phyloP scores from a whole-genome alignment of 2,329 filamentous ascomycete genomes.

The Raffaelea deltoideospora region DNA sequence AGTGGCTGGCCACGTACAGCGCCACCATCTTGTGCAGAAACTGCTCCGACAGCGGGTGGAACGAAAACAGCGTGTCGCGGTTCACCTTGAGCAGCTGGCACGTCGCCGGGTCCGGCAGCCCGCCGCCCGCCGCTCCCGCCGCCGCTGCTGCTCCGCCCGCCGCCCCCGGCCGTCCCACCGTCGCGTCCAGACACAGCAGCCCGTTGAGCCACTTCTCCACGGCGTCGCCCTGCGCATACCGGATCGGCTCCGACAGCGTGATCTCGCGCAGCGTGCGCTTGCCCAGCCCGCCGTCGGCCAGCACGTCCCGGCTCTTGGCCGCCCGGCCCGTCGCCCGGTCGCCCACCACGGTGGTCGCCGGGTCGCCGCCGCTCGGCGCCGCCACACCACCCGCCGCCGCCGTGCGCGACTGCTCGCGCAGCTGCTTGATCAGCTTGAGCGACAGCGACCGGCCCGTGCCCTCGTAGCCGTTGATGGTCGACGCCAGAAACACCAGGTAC shows the following conservation, averaged over 20 bases:
- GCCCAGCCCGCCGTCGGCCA: constrained; percentile 33
- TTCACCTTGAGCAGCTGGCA: constrained; percentile 92
- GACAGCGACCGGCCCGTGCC: constrained; percentile 90
- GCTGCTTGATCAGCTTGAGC: constrained; percentile 90
- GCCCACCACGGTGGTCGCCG: constrained; percentile 40
- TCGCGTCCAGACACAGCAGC: constrained; percentile 84
- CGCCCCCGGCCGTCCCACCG: constrained; percentile 57
- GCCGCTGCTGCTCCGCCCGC: constrained; percentile 39
- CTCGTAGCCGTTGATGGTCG: constrained; percentile 97
- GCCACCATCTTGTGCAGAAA: constrained; percentile 98
- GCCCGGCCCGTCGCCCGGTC: constrained; percentile 68
- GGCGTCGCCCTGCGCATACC: constrained; percentile 77
- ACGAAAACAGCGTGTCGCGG: constrained; percentile 93
- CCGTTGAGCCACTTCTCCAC: constrained; percentile 97
- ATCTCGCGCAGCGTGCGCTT: constrained; percentile 72
- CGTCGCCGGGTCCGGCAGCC: constrained; percentile 79
- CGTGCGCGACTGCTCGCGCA: constrained; percentile 78
- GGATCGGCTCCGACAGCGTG: constrained; percentile 82
- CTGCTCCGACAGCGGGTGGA: constrained; percentile 90
- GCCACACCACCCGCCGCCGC: constrained; percentile 9
- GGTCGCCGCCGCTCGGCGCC: constrained; percentile 29
- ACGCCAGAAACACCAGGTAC: constrained; percentile 97
- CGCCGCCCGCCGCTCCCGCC: no score
- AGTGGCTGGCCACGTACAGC: constrained; percentile 90
- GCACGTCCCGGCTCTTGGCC: constrained; percentile 45